A percentile compares a stretch with the other conserved stretches of the same genome.
Evolutionary conservation across 2,329 filamentous ascomycete genomes (phyloP).

Genomic region (Exophiala aquamarina): DNA sequence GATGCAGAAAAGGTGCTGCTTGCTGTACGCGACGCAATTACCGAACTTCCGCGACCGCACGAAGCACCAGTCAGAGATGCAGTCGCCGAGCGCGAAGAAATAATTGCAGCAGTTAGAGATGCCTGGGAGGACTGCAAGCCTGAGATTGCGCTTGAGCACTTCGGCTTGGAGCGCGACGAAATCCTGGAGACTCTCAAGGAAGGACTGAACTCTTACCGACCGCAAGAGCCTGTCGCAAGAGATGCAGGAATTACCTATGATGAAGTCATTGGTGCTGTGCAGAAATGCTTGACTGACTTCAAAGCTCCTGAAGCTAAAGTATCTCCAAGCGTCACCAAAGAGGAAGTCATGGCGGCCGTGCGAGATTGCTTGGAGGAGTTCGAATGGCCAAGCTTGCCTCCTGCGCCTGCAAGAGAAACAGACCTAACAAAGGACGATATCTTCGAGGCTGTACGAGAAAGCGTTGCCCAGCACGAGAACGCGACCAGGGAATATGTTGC

Average conservation of each 20-base stretch:
- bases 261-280: slow-evolving; percentile 80
- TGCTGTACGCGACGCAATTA: slow-evolving; percentile 72
- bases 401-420: slow-evolving; percentile 37
- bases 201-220: slow-evolving; percentile 73
- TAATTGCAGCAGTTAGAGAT: slow-evolving; percentile 81
- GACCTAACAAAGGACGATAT: slow-evolving; percentile 56
- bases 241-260: slow-evolving; percentile 70
- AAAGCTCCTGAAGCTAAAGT: slow-evolving; percentile 70
- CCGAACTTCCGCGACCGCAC: slow-evolving; percentile 59
- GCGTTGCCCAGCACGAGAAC: slow-evolving; percentile 47
- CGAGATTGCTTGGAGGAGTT: slow-evolving; percentile 84
- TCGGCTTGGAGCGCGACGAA: slow-evolving; percentile 86
- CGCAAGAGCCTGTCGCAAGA: slow-evolving; percentile 36
- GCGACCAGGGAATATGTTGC: slow-evolving; percentile 44
- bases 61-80: slow-evolving; percentile 52
- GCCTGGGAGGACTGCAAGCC: slow-evolving; percentile 95
- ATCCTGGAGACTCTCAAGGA: slow-evolving; percentile 83
- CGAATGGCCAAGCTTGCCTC: slow-evolving; percentile 59
- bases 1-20: slow-evolving; percentile 86
- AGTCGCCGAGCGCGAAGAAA: slow-evolving; percentile 73
- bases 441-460: slow-evolving; percentile 60
- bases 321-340: slow-evolving; percentile 64
- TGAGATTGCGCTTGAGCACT: slow-evolving; percentile 85
- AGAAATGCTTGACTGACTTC: slow-evolving; percentile 82
- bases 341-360: slow-evolving; percentile 81